Evolutionary conservation across 768 basidiomycete genomes (phyloP), one percentile per base, ranked within the genome.

Genomic region (Tricholoma hemisulphureum): DNA sequence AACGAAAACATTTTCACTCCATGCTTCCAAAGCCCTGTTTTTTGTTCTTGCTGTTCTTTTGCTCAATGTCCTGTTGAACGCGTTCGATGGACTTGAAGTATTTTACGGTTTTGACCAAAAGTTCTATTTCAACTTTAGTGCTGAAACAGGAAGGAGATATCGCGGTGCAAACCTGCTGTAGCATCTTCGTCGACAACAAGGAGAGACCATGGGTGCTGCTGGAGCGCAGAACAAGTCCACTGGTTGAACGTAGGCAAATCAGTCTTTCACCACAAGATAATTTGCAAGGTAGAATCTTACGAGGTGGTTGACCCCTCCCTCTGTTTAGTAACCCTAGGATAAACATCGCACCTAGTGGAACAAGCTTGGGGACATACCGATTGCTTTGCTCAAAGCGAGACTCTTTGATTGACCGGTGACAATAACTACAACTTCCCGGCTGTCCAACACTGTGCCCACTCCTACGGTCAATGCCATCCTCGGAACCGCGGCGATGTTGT

Each of bases 61-160:
- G 78, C 71, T 93, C 90, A 20, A 94, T 90, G 67, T 93, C 87
- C 31, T 89, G 87, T 66, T 93, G 91, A 20, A 93, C 91, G 52
- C 82, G 85, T 70, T 94, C 91, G 66, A 94, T 93, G 0, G 89
- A 91, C 67, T 91, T 91, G 78, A 94, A 94, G 75, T 94, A 94
- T 64, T 91, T 91, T 60, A 93, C 91, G 0, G 91, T 93, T 75
- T 94, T 94, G 57, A 94, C 92, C 59, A 85, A 88, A 35, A 94
- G 81, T 69, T 94, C 91, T 89, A 65, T n/a, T 54, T 11, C 31
- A 4, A n/a, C 7, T 35, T 28, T 11, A 34, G 31, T 48, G 37
- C 28, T 13, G 6, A 23, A 8, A 2, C 6, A 2, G 3, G 31
- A 14, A 26, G 41, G 5, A 29, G 39, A 20, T 26, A 4, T 2